These are phyloP conservation scores for Zhuliangozyma parablackwelliae DNA, from an alignment of 1,139 yeast species.

Conservation along the genomic window DNA sequence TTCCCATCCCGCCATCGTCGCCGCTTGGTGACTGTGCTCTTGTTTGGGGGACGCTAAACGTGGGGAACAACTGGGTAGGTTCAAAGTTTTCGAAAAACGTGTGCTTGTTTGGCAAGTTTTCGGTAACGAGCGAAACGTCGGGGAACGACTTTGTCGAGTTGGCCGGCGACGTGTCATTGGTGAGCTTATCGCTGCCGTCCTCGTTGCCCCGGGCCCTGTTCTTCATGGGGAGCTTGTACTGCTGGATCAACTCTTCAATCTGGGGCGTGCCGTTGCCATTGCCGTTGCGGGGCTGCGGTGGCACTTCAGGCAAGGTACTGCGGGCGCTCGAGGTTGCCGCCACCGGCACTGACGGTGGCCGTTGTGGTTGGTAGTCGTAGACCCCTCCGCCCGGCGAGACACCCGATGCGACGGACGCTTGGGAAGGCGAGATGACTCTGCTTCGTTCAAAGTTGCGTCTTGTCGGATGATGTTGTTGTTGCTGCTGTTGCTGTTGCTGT, in stretches of 20 bases:
- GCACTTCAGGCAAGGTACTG: neutral
- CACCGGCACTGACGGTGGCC: neutral
- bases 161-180: conserved; percentile 30
- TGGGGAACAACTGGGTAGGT: conserved; percentile 49
- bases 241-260: conserved; percentile 32
- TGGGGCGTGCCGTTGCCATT: conserved; percentile 11
- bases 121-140: conserved; percentile 45
- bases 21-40: conserved; percentile 33
- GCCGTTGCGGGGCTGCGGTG: neutral
- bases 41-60: conserved; percentile 33
- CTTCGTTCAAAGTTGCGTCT: conserved; percentile 1
- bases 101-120: conserved; percentile 35
- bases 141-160: conserved; percentile 42
- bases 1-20: conserved; percentile 9
- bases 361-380: conserved; percentile 13
- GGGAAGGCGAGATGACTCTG: conserved; percentile 10
- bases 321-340: conserved; percentile 3
- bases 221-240: conserved; percentile 14
- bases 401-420: conserved; percentile 20
- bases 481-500: conserved; percentile 7
- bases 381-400: conserved; percentile 29
- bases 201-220: conserved; percentile 3
- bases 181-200: conserved; percentile 10
- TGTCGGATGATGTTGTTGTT: conserved; percentile 5
- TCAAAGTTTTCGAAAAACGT: conserved; percentile 46